Percentiles rank a stretch among this genome's conserved stretches.
Evolutionary conservation across 129 eudicot genomes (phyloP).

Genomic region (Centrapalus pauciflorus): DNA sequence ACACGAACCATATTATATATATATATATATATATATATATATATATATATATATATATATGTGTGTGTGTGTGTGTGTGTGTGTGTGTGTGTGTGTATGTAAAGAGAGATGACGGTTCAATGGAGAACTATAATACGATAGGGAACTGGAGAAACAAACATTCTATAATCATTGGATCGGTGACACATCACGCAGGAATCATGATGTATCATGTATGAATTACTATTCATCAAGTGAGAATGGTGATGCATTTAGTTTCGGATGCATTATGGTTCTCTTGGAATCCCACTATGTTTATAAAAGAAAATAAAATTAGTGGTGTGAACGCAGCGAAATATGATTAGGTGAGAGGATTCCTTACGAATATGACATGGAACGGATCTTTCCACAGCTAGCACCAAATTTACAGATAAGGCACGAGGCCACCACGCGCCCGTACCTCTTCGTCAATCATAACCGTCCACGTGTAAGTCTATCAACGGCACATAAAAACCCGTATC

Average conservation of each 20-base stretch:
- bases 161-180: too few relatives aligned
- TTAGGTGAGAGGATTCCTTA: conserved; percentile 17
- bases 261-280: neutral
- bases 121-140: too few relatives aligned
- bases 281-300: neutral
- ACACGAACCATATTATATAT: too few relatives aligned
- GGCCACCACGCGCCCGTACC: conserved; percentile 81
- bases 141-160: too few relatives aligned
- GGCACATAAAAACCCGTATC: conserved; percentile 30
- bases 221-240: too few relatives aligned
- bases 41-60: too few relatives aligned
- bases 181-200: too few relatives aligned
- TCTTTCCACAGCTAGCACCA: conserved; percentile 25
- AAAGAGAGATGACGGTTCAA: too few relatives aligned
- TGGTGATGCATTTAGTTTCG: neutral
- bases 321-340: conserved; percentile 11
- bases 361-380: conserved; percentile 32
- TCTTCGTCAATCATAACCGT: conserved; percentile 18
- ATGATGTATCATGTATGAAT: too few relatives aligned
- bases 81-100: too few relatives aligned
- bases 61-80: too few relatives aligned
- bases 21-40: too few relatives aligned
- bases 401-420: conserved; percentile 55
- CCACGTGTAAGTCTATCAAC: conserved; percentile 48
- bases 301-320: conserved; percentile 12